phyloP scores from a whole-genome alignment of 345 rosid genomes.

The Heritiera littoralis region DNA sequence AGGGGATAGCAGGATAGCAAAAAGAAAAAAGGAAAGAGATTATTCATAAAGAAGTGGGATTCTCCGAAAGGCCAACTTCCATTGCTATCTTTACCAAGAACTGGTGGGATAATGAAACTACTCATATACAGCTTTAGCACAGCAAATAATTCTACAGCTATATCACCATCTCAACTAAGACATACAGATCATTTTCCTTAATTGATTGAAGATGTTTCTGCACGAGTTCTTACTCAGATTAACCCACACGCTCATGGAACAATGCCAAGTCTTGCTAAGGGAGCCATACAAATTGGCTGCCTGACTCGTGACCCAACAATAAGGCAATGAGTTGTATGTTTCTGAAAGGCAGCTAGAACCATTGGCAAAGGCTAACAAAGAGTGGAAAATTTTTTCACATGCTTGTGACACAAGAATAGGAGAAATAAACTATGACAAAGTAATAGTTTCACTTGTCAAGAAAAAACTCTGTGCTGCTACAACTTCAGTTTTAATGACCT shows the following conservation, averaged over 20 bases:
- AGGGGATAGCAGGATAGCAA: neutral
- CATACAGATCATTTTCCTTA: neutral
- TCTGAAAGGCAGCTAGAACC: slow-evolving; percentile 17
- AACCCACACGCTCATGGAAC: neutral
- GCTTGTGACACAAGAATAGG: neutral
- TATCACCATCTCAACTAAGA: slow-evolving; percentile 1
- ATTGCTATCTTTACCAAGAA: neutral
- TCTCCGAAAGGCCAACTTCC: slow-evolving; percentile 2
- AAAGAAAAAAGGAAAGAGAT: neutral
- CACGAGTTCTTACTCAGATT: neutral
- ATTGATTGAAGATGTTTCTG: slow-evolving; percentile 7
- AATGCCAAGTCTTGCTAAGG: neutral
- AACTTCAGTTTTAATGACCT: neutral
- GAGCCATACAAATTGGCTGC: slow-evolving; percentile 9
- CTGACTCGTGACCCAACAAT: neutral
- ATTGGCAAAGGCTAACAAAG: neutral
- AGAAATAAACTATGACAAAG: neutral
- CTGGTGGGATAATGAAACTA: slow-evolving; percentile 8
- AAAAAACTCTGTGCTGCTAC: neutral
- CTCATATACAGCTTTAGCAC: neutral
- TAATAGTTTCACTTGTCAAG: neutral
- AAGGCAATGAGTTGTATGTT: neutral
- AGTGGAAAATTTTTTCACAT: slow-evolving; percentile 2
- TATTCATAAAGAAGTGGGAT: neutral
- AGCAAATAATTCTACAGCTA: neutral